A percentile compares a stretch with the other conserved stretches of the same genome.
Evolutionary conservation across 1,139 yeast genomes (phyloP).

Genomic region (Tardiomyces blankii): DNA sequence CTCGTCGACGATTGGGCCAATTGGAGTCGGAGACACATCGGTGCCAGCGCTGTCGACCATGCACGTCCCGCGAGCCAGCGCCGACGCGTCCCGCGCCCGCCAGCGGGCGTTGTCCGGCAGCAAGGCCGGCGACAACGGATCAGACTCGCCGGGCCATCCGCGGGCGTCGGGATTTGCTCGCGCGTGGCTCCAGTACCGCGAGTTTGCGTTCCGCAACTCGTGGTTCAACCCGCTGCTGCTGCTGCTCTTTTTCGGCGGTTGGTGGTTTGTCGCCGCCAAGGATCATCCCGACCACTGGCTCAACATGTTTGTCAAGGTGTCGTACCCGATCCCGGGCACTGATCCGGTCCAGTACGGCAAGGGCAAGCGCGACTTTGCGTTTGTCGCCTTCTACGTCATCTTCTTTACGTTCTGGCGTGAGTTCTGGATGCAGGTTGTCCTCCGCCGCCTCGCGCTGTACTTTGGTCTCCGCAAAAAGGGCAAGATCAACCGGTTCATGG

Average conservation of each 20-base stretch:
- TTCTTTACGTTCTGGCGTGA: slow-evolving; percentile 88
- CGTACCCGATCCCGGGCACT: slow-evolving; percentile 47
- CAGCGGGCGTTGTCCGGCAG: slow-evolving; percentile 23
- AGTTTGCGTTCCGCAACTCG: slow-evolving; percentile 57
- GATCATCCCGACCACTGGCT: slow-evolving; percentile 39
- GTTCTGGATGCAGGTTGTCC: slow-evolving; percentile 72
- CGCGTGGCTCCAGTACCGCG: slow-evolving; percentile 45
- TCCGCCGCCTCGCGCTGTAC: slow-evolving; percentile 55
- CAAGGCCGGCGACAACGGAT: slow-evolving; percentile 20
- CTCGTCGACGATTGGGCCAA: slow-evolving; percentile 26
- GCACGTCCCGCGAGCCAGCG: slow-evolving; percentile 21
- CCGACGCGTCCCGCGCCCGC: slow-evolving; percentile 23
- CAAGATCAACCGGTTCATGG: slow-evolving; percentile 76
- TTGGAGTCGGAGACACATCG: slow-evolving; percentile 30
- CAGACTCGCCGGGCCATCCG: slow-evolving; percentile 1
- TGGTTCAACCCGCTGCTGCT: slow-evolving; percentile 63
- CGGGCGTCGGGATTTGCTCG: slow-evolving; percentile 14
- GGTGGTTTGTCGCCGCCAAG: slow-evolving; percentile 6
- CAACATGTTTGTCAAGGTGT: slow-evolving; percentile 53
- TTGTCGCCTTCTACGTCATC: slow-evolving; percentile 70
- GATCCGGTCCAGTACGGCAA: slow-evolving; percentile 51
- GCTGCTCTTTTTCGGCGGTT: slow-evolving; percentile 9
- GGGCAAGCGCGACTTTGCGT: slow-evolving; percentile 73
- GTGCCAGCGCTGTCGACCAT: slow-evolving; percentile 28
- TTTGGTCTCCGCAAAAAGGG: slow-evolving; percentile 46